phyloP scores from a whole-genome alignment of 2,329 filamentous ascomycete genomes.

The Fusarium pseudonygamai region DNA sequence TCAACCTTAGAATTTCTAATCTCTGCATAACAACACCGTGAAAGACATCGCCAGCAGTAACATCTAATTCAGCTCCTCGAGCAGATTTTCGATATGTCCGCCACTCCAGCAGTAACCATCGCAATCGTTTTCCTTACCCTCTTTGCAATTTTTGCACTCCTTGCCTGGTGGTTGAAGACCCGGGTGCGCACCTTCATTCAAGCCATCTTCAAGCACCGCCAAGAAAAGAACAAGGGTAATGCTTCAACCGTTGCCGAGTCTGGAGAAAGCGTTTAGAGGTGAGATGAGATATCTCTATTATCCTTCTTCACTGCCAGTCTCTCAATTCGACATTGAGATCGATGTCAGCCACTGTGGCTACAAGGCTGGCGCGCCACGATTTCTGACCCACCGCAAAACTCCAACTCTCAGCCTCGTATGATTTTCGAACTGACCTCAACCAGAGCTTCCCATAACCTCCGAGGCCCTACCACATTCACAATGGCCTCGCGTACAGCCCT shows the following conservation, averaged over 20 bases:
- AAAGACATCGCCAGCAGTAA: not conserved
- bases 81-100: slow-evolving; percentile 34
- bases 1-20: not conserved
- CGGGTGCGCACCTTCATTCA: slow-evolving; percentile 45
- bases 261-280: slow-evolving; percentile 26
- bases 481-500: slow-evolving; percentile 47
- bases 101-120: slow-evolving; percentile 43
- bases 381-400: slow-evolving; percentile 37
- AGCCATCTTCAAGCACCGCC: slow-evolving; percentile 37
- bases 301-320: not conserved
- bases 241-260: slow-evolving; percentile 17
- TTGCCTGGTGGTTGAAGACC: slow-evolving; percentile 46
- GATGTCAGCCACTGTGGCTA: slow-evolving; percentile 33
- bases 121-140: slow-evolving; percentile 48
- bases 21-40: not conserved
- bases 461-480: slow-evolving; percentile 20
- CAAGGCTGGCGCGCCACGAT: slow-evolving; percentile 37
- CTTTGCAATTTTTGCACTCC: slow-evolving; percentile 40
- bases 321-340: not conserved
- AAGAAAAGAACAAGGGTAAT: slow-evolving; percentile 7
- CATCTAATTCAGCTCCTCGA: not conserved
- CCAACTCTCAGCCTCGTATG: slow-evolving; percentile 44
- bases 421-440: slow-evolving; percentile 39
- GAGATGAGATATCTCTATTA: not conserved
- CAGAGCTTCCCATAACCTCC: slow-evolving; percentile 19